Evolutionary conservation across 805 yeast genomes (phyloP).

Genomic region (Yamadazyma laniorum): DNA sequence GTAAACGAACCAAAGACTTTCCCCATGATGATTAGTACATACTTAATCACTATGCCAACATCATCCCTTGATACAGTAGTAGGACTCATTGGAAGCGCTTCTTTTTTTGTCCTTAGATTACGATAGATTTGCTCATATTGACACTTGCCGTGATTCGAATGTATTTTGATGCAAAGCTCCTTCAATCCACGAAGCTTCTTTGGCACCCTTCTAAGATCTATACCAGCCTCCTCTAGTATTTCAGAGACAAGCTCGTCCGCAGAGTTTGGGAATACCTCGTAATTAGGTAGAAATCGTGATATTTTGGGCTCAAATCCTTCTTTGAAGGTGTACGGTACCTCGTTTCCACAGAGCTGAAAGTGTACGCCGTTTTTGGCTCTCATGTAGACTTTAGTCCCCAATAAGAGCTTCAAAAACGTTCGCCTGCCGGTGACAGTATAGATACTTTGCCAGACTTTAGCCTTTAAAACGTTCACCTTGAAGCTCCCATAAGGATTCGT

Average conservation of each 20-base stretch:
- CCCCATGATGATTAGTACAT: slow-evolving; percentile 43
- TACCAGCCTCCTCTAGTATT: background rate
- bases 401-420: slow-evolving; percentile 38
- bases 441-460: slow-evolving; percentile 43
- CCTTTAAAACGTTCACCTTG: slow-evolving; percentile 41
- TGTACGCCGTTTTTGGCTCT: slow-evolving; percentile 4
- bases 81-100: too few relatives aligned
- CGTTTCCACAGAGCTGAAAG: slow-evolving; percentile 14
- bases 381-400: slow-evolving; percentile 32
- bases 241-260: slow-evolving; percentile 2
- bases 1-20: slow-evolving; percentile 49
- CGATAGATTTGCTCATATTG: slow-evolving; percentile 6
- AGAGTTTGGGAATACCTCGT: slow-evolving; percentile 1
- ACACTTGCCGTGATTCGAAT: slow-evolving; percentile 3
- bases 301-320: background rate
- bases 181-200: slow-evolving; percentile 1
- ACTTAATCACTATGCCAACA: slow-evolving; percentile 34
- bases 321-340: background rate
- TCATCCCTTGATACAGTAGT: background rate
- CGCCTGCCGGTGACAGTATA: slow-evolving; percentile 38
- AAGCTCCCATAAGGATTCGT: slow-evolving; percentile 32
- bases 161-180: background rate
- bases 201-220: background rate
- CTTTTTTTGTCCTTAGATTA: background rate
- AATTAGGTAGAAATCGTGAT: slow-evolving; percentile 2